Evolutionary conservation across 2,329 filamentous ascomycete species (phyloP).

Genomic region (Magnaporthiopsis rhizophila): DNA sequence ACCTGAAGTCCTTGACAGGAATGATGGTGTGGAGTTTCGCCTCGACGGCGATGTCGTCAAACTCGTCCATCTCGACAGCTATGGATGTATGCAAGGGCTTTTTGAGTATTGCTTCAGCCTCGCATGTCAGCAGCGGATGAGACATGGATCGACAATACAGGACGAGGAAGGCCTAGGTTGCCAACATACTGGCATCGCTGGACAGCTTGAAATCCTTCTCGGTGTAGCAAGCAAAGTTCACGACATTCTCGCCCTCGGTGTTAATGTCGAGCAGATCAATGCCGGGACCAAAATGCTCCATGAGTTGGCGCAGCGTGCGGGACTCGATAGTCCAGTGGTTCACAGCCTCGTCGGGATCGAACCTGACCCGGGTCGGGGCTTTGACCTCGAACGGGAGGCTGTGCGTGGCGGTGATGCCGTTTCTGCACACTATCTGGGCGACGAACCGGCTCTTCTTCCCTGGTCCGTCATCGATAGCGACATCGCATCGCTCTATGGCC

Average conservation of each 20-base stretch:
- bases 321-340: constrained; percentile 70
- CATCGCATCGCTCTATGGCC: constrained; percentile 65
- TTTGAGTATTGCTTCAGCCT: constrained; percentile 54
- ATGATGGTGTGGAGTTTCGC: constrained; percentile 72
- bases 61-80: constrained; percentile 67
- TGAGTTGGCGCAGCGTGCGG: constrained; percentile 62
- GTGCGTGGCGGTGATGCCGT: constrained; percentile 71
- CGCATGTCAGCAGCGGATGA: constrained; percentile 11
- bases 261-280: constrained; percentile 77
- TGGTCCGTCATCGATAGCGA: constrained; percentile 63
- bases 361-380: constrained; percentile 69
- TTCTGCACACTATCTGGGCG: constrained; percentile 64
- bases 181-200: constrained; percentile 3
- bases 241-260: constrained; percentile 60
- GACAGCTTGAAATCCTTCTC: constrained; percentile 47
- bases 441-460: constrained; percentile 67
- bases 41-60: constrained; percentile 66
- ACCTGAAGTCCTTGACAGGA: constrained; percentile 75
- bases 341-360: constrained; percentile 55
- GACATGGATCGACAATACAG: background rate
- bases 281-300: constrained; percentile 73
- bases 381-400: constrained; percentile 66
- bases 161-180: background rate
- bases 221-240: constrained; percentile 74
- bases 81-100: constrained; percentile 77